A percentile compares a stretch with the other conserved stretches of the same genome.
These are phyloP conservation scores for Teunomyces panamensis DNA, from an alignment of 805 yeast genomes.

Conservation along the genomic window DNA sequence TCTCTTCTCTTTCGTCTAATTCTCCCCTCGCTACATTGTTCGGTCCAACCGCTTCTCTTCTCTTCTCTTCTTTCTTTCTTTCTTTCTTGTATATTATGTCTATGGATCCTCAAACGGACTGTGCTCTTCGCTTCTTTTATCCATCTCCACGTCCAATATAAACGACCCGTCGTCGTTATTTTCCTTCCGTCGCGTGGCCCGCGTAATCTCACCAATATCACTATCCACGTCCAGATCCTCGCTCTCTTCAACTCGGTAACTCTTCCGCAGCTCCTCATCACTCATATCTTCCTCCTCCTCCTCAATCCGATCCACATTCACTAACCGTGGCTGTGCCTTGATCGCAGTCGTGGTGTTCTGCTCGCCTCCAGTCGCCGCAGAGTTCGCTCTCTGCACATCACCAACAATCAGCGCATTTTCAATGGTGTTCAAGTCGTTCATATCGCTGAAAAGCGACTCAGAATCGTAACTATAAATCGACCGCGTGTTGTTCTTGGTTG, in stretches of 20 bases:
- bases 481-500: conserved; percentile 43
- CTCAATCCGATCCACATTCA: conserved; percentile 50
- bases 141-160: conserved; percentile 32
- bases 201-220: conserved; percentile 43
- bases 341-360: conserved; percentile 66
- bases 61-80: neutral
- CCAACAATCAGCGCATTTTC: conserved; percentile 48
- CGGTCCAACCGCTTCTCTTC: neutral
- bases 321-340: conserved; percentile 69
- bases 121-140: conserved; percentile 17
- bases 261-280: neutral
- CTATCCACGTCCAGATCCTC: conserved; percentile 40
- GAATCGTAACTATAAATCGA: conserved; percentile 44
- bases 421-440: conserved; percentile 36
- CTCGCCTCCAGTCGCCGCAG: conserved; percentile 12
- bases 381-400: conserved; percentile 28
- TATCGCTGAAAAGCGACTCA: conserved; percentile 36
- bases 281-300: conserved; percentile 25
- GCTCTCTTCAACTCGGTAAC: conserved; percentile 1
- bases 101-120: conserved; percentile 32
- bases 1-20: too few species aligned
- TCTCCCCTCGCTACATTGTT: too few species aligned
- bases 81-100: neutral
- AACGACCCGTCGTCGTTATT: conserved; percentile 20
- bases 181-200: conserved; percentile 26